These are phyloP conservation scores for Scheffersomyces cryptocercus DNA, from an alignment of 1,139 yeast genomes.

Conservation along the genomic window DNA sequence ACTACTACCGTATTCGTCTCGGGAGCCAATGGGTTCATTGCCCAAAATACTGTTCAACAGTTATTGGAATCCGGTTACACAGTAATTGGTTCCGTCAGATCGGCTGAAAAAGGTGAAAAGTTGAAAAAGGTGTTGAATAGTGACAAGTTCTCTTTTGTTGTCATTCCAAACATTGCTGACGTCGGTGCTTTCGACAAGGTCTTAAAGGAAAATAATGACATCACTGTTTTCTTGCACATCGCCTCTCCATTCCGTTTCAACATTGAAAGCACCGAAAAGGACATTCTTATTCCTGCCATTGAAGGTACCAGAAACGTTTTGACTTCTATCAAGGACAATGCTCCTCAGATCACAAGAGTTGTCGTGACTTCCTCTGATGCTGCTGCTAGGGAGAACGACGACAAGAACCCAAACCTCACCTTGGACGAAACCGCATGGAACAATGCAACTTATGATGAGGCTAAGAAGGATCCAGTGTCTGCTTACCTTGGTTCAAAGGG, in stretches of 20 bases:
- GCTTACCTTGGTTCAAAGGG: conserved; percentile 25
- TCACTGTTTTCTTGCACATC: conserved; percentile 28
- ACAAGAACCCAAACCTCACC: conserved; percentile 6
- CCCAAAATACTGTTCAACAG: conserved; percentile 28
- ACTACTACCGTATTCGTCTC: conserved; percentile 29
- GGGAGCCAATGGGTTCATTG: conserved; percentile 44
- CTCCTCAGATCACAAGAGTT: conserved; percentile 17
- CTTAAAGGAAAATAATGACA: conserved; percentile 27
- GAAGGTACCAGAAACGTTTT: conserved; percentile 35
- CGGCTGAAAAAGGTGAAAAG: conserved; percentile 29
- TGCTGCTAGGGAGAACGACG: conserved; percentile 16
- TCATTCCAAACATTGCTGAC: conserved; percentile 26
- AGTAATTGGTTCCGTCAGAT: conserved; percentile 41
- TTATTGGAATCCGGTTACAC: conserved; percentile 27
- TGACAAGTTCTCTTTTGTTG: conserved; percentile 24
- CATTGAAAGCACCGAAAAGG: conserved; percentile 27
- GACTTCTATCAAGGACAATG: conserved; percentile 24
- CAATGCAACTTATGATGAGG: neutral
- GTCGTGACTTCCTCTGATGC: conserved; percentile 27
- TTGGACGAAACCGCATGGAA: neutral
- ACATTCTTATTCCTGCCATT: conserved; percentile 34
- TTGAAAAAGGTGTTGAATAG: conserved; percentile 19
- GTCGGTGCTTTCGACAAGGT: conserved; percentile 32
- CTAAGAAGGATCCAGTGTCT: neutral
- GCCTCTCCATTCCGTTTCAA: conserved; percentile 36